These are phyloP conservation scores for Phytophthora megakarya DNA, from an alignment of 352 stramenopile species.

Conservation along the genomic window DNA sequence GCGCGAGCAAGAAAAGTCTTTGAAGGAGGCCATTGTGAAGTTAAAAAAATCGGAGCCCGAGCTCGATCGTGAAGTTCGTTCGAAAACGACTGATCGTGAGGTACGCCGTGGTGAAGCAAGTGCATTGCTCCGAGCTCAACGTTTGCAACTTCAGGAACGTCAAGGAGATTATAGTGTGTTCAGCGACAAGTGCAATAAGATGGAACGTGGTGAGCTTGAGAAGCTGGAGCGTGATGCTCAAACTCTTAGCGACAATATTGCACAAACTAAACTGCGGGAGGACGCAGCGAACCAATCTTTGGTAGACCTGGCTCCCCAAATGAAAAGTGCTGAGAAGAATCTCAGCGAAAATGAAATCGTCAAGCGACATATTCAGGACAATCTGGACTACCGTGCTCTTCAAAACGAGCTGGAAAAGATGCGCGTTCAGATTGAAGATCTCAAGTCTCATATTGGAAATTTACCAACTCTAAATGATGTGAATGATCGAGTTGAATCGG, in stretches of 20 bases:
- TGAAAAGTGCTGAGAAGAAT: slow-evolving; percentile 41
- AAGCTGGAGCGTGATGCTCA: slow-evolving; percentile 54
- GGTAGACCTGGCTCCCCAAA: slow-evolving; percentile 54
- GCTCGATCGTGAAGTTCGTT: slow-evolving; percentile 46
- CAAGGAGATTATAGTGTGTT: slow-evolving; percentile 52
- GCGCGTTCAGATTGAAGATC: slow-evolving; percentile 38
- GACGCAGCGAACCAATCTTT: slow-evolving; percentile 41
- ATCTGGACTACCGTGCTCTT: slow-evolving; percentile 69
- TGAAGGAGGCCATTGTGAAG: slow-evolving; percentile 52
- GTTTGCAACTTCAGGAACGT: slow-evolving; percentile 45
- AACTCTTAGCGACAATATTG: slow-evolving; percentile 44
- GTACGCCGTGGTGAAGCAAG: slow-evolving; percentile 33
- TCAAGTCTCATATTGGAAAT: slow-evolving; percentile 53
- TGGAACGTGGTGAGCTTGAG: slow-evolving; percentile 44
- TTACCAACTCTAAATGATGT: slow-evolving; percentile 61
- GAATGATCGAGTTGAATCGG: slow-evolving; percentile 42
- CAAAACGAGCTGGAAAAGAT: slow-evolving; percentile 56
- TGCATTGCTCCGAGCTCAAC: slow-evolving; percentile 35
- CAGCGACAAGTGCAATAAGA: slow-evolving; percentile 45
- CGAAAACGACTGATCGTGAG: slow-evolving; percentile 52
- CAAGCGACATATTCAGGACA: slow-evolving; percentile 80
- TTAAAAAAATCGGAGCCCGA: slow-evolving; percentile 46
- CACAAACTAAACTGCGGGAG: slow-evolving; percentile 52
- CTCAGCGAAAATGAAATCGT: slow-evolving; percentile 57
- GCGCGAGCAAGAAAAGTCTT: slow-evolving; percentile 56